Evolutionary conservation across 768 basidiomycete species (phyloP), one percentile per base, ranked within the genome.

Genomic region (Leccinum arenicola): DNA sequence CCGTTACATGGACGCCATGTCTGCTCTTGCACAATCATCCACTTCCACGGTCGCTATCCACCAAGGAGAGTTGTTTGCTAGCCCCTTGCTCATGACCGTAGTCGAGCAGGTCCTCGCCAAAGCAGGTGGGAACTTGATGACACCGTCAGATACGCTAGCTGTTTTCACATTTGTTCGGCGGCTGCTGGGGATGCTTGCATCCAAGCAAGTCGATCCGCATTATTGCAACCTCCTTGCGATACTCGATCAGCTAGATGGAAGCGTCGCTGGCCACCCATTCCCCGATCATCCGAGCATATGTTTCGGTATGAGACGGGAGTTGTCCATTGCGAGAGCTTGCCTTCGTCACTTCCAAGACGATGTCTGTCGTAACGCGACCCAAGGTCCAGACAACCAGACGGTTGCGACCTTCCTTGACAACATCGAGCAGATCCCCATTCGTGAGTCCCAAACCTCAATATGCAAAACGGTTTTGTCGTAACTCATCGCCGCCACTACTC

Each of bases 91-190:
- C 4, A 84, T 89, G 80, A 86, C 92, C 0, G 74, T 93, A 15
- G 64, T 94, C 5, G 95, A 97, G 66, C 92, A 95, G 66, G 72
- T 91, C 19, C 69, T 76, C 6, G 88, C 88, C 1, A 93, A 90
- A 70, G 67, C 86, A n/a, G 70, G 71, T n/a, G 81, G 78, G 43
- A 77, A 78, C 21, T 72, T 82, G 19, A 73, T 90, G 19, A 70
- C 79, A 0, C 77, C 86, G 3, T 84, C 87, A 1, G 87, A 89
- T 60, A 71, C 81, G 5, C 76, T 91, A 6, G 84, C 88, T 0
- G 67, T 95, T 21, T 74, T 82, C 6, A 74, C 81, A 0, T 96
- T 85, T 65, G 59, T 86, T 17, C 79, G 91, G n/a, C 82, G 80
- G 60, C 74, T 97, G 6, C 55, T 87, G 1, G 75, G 86, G 47